A percentile compares a stretch with the other conserved stretches of the same genome.
These are phyloP conservation scores for Nakaseomyces bracarensis DNA, from an alignment of 1,139 yeast species.

Conservation along the genomic window DNA sequence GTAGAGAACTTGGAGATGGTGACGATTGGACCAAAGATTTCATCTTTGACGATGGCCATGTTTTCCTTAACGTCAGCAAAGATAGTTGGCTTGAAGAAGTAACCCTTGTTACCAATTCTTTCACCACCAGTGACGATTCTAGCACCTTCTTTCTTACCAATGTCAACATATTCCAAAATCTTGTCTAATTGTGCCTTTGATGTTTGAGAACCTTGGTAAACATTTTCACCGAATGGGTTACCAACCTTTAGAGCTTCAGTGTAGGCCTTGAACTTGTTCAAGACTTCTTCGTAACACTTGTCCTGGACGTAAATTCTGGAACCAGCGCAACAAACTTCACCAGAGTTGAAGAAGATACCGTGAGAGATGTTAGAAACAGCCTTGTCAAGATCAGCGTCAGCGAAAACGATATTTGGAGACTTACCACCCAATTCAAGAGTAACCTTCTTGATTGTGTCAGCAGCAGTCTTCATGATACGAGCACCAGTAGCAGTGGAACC, in stretches of 20 bases:
- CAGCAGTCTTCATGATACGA: constrained; percentile 60
- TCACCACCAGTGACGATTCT: constrained; percentile 54
- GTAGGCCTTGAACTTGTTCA: constrained; percentile 49
- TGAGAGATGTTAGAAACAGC: constrained; percentile 42
- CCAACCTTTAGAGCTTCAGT: constrained; percentile 63
- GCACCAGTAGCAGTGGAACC: constrained; percentile 83
- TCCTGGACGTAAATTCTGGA: constrained; percentile 60
- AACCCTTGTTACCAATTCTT: constrained; percentile 52
- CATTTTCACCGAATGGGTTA: constrained; percentile 59
- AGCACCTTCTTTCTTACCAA: constrained; percentile 56
- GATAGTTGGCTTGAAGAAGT: constrained; percentile 68
- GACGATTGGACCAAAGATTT: constrained; percentile 78
- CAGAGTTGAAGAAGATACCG: constrained; percentile 54
- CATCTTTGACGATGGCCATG: constrained; percentile 63
- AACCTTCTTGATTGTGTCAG: constrained; percentile 62
- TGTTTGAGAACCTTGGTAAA: constrained; percentile 61
- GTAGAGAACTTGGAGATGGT: constrained; percentile 57
- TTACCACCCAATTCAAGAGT: constrained; percentile 66
- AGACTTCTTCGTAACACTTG: constrained; percentile 48
- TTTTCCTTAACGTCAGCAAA: constrained; percentile 64
- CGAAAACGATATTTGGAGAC: constrained; percentile 54
- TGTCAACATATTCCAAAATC: constrained; percentile 48
- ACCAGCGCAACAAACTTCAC: constrained; percentile 68
- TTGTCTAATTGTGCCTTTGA: constrained; percentile 50
- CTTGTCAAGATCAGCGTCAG: constrained; percentile 46